These are phyloP conservation scores for Citrus sp. DNA, from an alignment of 345 rosid genomes.

Conservation along the genomic window DNA sequence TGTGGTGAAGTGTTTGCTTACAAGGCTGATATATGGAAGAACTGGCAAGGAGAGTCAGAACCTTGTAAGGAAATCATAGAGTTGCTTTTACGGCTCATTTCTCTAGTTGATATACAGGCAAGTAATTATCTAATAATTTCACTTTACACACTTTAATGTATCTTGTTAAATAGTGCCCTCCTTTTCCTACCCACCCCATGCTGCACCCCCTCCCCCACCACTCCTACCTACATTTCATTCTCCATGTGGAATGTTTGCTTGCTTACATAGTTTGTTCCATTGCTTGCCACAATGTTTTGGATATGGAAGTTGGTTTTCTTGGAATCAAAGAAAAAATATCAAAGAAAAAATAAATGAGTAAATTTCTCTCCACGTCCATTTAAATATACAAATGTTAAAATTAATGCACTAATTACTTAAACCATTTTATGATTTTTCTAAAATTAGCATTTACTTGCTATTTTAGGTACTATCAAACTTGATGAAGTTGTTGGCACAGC, in stretches of 20 bases:
- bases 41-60: conserved; percentile 59
- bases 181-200: no score
- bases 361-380: no score
- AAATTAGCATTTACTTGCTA: conserved; percentile 10
- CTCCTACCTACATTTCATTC: background rate
- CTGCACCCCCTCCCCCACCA: background rate
- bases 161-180: background rate
- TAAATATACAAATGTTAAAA: no score
- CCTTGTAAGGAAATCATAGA: conserved; percentile 61
- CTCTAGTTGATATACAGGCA: conserved; percentile 86
- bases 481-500: conserved; percentile 77
- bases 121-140: conserved; percentile 14
- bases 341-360: background rate
- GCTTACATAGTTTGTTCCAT: background rate
- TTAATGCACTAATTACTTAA: background rate
- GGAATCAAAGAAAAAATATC: background rate
- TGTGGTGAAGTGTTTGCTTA: conserved; percentile 24
- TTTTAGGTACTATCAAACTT: conserved; percentile 69
- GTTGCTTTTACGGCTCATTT: conserved; percentile 72
- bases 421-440: background rate
- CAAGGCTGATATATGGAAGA: conserved; percentile 45
- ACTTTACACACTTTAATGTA: background rate
- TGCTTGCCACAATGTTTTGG: background rate
- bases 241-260: conserved; percentile 1
- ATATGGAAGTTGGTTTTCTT: background rate